Evolutionary conservation across 2,329 filamentous ascomycete species (phyloP).

Genomic region (Pseudocercospora fuligena): DNA sequence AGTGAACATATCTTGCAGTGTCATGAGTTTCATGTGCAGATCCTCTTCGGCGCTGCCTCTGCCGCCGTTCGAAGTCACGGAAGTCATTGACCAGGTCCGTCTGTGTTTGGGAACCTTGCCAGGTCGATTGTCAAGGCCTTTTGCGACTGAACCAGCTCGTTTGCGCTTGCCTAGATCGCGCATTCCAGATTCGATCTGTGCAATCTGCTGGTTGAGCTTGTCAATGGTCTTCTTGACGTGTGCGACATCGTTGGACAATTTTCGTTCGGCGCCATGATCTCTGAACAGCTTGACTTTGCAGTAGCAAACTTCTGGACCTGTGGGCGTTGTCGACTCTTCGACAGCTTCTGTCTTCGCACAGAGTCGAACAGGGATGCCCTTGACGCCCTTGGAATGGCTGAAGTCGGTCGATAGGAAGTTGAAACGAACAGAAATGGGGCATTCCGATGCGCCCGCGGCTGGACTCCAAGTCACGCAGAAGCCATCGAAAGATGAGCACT

Average conservation of each 20-base stretch:
- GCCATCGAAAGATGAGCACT: conserved; percentile 81
- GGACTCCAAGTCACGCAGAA: conserved; percentile 82
- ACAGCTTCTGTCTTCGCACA: conserved; percentile 86
- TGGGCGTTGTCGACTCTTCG: conserved; percentile 32
- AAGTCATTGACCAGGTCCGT: conserved; percentile 93
- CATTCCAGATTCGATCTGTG: conserved; percentile 69
- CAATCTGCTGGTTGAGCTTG: conserved; percentile 91
- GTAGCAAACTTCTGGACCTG: conserved; percentile 74
- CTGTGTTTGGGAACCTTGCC: conserved; percentile 92
- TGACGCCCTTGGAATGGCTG: conserved; percentile 97
- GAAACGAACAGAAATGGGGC: conserved; percentile 88
- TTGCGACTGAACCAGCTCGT: conserved; percentile 57
- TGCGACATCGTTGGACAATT: conserved; percentile 90
- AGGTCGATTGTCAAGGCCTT: conserved; percentile 61
- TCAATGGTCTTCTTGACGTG: conserved; percentile 97
- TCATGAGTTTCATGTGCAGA: conserved; percentile 76
- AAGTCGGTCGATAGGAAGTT: conserved; percentile 99
- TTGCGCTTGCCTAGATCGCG: conserved; percentile 66
- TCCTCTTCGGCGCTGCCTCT: conserved; percentile 65
- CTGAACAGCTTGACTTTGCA: conserved; percentile 98
- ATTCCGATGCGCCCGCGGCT: conserved; percentile 75
- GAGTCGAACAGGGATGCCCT: conserved; percentile 90
- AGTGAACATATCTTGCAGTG: conserved; percentile 85
- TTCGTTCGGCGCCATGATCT: conserved; percentile 93
- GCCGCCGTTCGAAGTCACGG: conserved; percentile 55